Conservation (phyloP, 306 rosid species). For the Trichosanthes truncata region DNA sequence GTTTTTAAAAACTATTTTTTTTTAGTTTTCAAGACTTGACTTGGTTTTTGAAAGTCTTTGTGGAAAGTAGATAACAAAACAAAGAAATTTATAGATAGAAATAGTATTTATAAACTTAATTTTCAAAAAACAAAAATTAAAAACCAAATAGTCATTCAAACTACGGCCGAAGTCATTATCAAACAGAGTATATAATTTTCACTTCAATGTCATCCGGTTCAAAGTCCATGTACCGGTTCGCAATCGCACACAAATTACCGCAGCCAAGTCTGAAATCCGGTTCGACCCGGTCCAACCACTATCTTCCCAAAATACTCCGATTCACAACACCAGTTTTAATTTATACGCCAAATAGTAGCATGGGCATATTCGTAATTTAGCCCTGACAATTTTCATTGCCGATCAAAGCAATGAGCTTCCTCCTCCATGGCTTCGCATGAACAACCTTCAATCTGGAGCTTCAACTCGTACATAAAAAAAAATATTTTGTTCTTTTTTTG, state of each 20-base stretch:
- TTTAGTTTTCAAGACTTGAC: too few species aligned
- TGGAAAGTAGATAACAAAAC: too few species aligned
- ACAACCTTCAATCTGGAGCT: constrained; percentile 64
- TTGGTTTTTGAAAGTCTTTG: too few species aligned
- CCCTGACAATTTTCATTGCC: constrained; percentile 40
- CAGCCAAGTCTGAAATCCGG: constrained; percentile 4
- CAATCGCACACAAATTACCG: background rate
- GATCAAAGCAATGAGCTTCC: constrained; percentile 79
- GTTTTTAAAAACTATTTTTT: too few species aligned
- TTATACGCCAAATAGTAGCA: background rate
- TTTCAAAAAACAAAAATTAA: too few species aligned
- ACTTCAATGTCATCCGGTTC: background rate
- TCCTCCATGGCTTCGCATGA: constrained; percentile 62
- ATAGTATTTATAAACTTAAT: too few species aligned
- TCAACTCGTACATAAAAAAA: constrained; percentile 25
- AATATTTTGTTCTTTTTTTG: background rate
- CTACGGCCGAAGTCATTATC: too few species aligned
- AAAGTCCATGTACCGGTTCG: background rate
- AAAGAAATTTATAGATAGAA: too few species aligned
- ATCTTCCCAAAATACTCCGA: constrained; percentile 22
- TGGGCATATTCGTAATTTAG: constrained; percentile 42
- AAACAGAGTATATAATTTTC: too few species aligned
- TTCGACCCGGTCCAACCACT: constrained; percentile 18
- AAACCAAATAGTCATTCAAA: too few species aligned
- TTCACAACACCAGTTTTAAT: background rate